These are phyloP conservation scores for Cladobotryum protrusum DNA, from an alignment of 2,329 filamentous ascomycete species.

Conservation along the genomic window DNA sequence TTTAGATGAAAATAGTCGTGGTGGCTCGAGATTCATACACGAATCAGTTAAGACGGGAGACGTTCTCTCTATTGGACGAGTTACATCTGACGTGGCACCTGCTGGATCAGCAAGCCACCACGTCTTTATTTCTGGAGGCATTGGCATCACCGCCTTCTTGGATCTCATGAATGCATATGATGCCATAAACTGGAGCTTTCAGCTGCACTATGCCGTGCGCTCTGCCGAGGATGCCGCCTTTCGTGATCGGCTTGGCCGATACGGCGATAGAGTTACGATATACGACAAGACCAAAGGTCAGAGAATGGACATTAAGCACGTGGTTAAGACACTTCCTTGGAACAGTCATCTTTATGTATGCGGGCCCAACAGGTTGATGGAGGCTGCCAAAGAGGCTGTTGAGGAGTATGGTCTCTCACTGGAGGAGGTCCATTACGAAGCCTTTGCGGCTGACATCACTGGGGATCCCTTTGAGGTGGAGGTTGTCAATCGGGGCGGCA, in stretches of 20 bases:
- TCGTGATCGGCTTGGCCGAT: slow-evolving; percentile 35
- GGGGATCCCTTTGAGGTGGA: slow-evolving; percentile 56
- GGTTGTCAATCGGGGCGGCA: slow-evolving; percentile 35
- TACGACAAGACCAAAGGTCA: slow-evolving; percentile 48
- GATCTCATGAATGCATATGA: slow-evolving; percentile 37
- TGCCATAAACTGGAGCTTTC: slow-evolving; percentile 42
- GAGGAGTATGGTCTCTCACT: slow-evolving; percentile 36
- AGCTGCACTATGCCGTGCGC: slow-evolving; percentile 55
- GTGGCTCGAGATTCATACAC: slow-evolving; percentile 57
- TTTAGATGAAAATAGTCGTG: slow-evolving; percentile 47
- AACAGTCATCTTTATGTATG: slow-evolving; percentile 57
- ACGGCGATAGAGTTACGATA: slow-evolving; percentile 38
- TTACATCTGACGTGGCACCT: slow-evolving; percentile 44
- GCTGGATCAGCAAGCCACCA: slow-evolving; percentile 47
- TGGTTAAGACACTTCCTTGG: slow-evolving; percentile 42
- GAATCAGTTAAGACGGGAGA: slow-evolving; percentile 40
- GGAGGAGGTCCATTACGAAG: slow-evolving; percentile 54
- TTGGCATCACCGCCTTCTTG: slow-evolving; percentile 62
- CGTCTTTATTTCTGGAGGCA: slow-evolving; percentile 57
- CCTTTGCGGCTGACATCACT: slow-evolving; percentile 46
- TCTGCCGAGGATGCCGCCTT: slow-evolving; percentile 49
- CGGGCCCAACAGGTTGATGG: slow-evolving; percentile 52
- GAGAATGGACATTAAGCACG: slow-evolving; percentile 46
- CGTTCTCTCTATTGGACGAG: slow-evolving; percentile 42
- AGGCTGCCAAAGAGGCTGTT: slow-evolving; percentile 39